Evolutionary conservation across 2,329 filamentous ascomycete species (phyloP).

Genomic region (Trichoderma endophyticum): DNA sequence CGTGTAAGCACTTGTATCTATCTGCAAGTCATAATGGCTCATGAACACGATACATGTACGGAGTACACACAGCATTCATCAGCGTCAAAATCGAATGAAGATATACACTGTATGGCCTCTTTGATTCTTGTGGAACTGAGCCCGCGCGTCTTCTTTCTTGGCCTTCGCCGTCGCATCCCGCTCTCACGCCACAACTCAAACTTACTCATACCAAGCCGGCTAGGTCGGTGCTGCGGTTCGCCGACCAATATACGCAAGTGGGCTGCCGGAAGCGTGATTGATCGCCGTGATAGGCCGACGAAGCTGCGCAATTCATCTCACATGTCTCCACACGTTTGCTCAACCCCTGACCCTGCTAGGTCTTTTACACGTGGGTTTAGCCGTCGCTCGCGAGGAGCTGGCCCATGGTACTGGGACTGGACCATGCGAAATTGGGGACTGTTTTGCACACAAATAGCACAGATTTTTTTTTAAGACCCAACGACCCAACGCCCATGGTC

Average conservation of each 20-base stretch:
- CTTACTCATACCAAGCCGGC: background rate
- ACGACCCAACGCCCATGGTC: background rate
- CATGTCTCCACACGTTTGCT: background rate
- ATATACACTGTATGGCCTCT: background rate
- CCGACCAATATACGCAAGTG: background rate
- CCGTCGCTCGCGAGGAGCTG: background rate
- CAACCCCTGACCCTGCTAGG: background rate
- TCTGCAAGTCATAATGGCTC: background rate
- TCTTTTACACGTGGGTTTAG: background rate
- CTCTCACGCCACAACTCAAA: background rate
- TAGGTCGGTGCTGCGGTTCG: background rate
- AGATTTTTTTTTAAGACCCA: background rate
- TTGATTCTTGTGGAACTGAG: background rate
- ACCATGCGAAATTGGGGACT: background rate
- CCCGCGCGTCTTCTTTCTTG: background rate
- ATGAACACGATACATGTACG: background rate
- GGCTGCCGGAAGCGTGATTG: background rate
- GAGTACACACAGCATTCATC: background rate
- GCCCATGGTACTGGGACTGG: conserved; percentile 4
- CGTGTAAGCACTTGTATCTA: background rate
- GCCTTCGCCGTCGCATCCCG: conserved; percentile 3
- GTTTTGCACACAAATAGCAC: background rate
- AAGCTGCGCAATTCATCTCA: background rate
- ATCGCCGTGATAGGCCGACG: background rate
- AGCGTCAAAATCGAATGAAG: background rate